Evolutionary conservation across 2,329 filamentous ascomycete species (phyloP), one percentile per base, ranked within the genome.

Genomic region (Sclerotinia trifoliorum): DNA sequence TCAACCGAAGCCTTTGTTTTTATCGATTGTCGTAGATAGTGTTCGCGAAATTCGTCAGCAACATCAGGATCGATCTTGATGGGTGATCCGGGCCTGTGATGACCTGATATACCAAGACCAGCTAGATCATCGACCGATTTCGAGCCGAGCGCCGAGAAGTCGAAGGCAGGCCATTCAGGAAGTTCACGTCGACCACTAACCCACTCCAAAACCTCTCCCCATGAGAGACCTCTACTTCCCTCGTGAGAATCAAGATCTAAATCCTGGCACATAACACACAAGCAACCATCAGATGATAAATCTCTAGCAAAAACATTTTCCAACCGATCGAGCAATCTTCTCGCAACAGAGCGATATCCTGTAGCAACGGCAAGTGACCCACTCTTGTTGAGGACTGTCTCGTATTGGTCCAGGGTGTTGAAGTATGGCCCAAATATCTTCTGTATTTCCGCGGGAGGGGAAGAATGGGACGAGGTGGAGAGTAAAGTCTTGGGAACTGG

Each of bases 261-360:
- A 49, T 86, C 81, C 4, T 80, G 80, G 76, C 94, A 98, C 83
- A 97, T 92, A 67, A 95, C 83, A 78, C 94, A 98, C 55, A 84
- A 82, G 78, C 94, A 98, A n/a, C 90, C 88, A 75, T 97, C 89
- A 0, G 88, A 88, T 0, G 94, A 94, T 48, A 99, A 89, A 76
- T 98, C 94, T 69, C 95, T 86, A 2, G 93, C 94, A 79, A 99
- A 98, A 11, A 99, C 93, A 68, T 94, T 92, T 77, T 97, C 94
- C 5, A 99, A 83, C 49, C 95, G 88, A 79, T 99, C 94, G 6
- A 98, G 85, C 32, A 98, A 81, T 64, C 94, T 87, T 6, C 95
- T 88, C 4, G 95, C 95, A n/a, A 98, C 91, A 0, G 94, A 97
- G 66, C 92, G 88, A 78, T 98, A 97, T 7, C 95, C 95, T 0